Base-by-base conservation (phyloP, 345 rosid genomes). In the Pistacia integerrima region DNA sequence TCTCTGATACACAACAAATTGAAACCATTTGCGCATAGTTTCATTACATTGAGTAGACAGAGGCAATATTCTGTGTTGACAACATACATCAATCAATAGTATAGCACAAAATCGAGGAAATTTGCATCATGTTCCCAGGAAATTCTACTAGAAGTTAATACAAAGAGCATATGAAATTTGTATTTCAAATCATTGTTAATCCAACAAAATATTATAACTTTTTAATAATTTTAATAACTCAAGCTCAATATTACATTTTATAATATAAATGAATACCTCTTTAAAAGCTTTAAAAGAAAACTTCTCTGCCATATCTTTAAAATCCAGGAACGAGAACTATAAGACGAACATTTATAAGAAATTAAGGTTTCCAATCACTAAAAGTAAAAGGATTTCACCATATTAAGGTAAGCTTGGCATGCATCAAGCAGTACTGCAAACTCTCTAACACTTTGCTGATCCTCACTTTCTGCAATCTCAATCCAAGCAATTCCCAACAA, bases 381-480 rank as follows among this genome's bases (percentile, higher is more conserved):
- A 22, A 36, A 70, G 41, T 25, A 33, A 10, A 60, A 5, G 76
- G 9, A 77, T 65, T 86, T 83, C 77, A 93, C 97, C 83, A 69
- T 73, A 10, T 79, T 57, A 4, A 33, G 55, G 78, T 78, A 89
- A 76, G 88, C 81, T 57, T 87, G 88, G 58, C 80, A 58, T 20
- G 97, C 88, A 85, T 93, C 99, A 49, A 91, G 44, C 76, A 96
- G 89, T 52, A 67, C 60, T 1, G 99, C 76, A 62, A 87, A 91
- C 78, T 96, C 99, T 81, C 99, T 86, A 44, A 87, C 88, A 0
- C 81, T 46, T 84, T 98, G 90, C 75, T 92, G 93, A 65, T 90
- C 88, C 79, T 90, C 93, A 51, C 84, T 87, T 85, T 96, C 99
- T 96, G 94, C 88, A 86, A 82, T 82, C 77, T 69, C 77, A 85